Evolutionary conservation across 495 filamentous ascomycete species (phyloP).

Genomic region (Podospora pseudocomata): DNA sequence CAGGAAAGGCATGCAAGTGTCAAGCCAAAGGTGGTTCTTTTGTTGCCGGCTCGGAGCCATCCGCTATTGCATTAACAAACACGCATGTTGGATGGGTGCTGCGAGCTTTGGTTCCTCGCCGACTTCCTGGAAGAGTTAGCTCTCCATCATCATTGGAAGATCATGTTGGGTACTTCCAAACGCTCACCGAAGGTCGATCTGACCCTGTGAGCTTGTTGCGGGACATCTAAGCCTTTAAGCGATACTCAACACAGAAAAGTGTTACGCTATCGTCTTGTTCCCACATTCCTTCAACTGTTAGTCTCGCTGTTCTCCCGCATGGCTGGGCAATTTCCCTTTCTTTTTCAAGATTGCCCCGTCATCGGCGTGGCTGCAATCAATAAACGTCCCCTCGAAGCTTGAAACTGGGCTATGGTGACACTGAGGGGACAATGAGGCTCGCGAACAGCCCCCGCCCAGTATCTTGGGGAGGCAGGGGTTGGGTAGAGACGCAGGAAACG

Average conservation of each 20-base stretch:
- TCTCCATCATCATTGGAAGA: neutral
- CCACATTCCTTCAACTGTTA: neutral
- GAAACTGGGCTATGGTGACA: neutral
- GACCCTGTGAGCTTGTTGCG: neutral
- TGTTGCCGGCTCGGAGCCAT: neutral
- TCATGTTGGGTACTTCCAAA: neutral
- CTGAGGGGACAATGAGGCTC: neutral
- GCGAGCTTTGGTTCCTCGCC: neutral
- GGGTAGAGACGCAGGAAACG: neutral
- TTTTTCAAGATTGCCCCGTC: neutral
- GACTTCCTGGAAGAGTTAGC: neutral
- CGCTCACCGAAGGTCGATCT: neutral
- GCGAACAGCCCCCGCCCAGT: constrained; percentile 2
- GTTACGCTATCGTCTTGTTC: neutral
- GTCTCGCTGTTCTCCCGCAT: neutral
- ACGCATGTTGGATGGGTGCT: neutral
- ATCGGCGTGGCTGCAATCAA: constrained; percentile 2
- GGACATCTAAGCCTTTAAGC: neutral
- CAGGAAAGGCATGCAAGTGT: neutral
- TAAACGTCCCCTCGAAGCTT: neutral
- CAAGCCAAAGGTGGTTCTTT: neutral
- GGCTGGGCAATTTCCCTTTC: neutral
- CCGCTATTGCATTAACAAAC: neutral
- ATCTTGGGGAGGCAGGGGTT: neutral
- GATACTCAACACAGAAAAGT: neutral